phyloP scores from a whole-genome alignment of 2,329 filamentous ascomycete species.

The Sclerotinia nivalis region DNA sequence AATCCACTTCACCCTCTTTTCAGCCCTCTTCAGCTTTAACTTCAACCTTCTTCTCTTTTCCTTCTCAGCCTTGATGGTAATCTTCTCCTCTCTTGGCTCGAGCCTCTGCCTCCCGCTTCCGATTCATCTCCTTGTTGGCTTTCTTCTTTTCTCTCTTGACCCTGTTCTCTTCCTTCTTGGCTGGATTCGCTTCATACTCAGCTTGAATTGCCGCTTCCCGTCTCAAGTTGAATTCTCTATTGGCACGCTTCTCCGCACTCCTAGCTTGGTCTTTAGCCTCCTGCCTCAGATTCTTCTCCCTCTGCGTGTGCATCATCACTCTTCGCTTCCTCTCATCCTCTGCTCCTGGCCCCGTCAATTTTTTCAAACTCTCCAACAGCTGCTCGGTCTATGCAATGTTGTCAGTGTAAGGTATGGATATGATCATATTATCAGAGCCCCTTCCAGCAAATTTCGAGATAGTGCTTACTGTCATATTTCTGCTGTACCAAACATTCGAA shows the following conservation, averaged over 20 bases:
- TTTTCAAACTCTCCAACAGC: background rate
- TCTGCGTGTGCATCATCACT: background rate
- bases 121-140: background rate
- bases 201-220: too few species aligned
- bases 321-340: constrained; percentile 6
- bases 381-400: background rate
- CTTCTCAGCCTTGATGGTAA: background rate
- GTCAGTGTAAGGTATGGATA: background rate
- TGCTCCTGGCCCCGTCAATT: background rate
- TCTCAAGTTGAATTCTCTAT: too few species aligned
- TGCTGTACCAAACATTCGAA: background rate
- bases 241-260: background rate
- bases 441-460: background rate
- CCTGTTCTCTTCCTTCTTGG: background rate
- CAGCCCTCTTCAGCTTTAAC: too few species aligned
- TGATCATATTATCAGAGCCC: background rate
- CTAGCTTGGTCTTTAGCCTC: background rate
- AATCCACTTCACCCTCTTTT: background rate
- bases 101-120: background rate
- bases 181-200: too few species aligned
- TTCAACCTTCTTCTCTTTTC: too few species aligned
- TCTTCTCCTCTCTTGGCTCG: background rate
- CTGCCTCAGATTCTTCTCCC: background rate
- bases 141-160: background rate
- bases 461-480: background rate